Conservation (phyloP, 306 rosid species). For the Nissolia schottii region DNA sequence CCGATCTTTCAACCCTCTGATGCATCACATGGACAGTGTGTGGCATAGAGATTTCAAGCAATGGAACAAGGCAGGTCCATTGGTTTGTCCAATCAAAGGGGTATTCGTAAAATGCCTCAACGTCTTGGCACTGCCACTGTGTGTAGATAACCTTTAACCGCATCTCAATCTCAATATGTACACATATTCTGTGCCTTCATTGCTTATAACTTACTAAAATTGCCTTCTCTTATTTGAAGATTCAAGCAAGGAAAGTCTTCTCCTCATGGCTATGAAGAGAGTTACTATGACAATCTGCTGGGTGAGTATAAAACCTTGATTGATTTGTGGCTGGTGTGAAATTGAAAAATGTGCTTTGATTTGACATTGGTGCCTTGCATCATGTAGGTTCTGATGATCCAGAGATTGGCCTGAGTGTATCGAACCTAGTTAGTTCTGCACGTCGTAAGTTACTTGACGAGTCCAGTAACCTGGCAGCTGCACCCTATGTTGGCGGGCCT, state of each 20-base stretch:
- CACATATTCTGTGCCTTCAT: slow-evolving; percentile 5
- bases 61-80: slow-evolving; percentile 26
- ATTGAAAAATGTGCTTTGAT: slow-evolving; percentile 6
- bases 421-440: slow-evolving; percentile 30
- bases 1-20: slow-evolving; percentile 13
- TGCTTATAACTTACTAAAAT: slow-evolving; percentile 20
- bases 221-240: slow-evolving; percentile 42
- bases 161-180: slow-evolving; percentile 16
- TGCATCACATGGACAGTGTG: slow-evolving; percentile 39
- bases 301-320: slow-evolving; percentile 48
- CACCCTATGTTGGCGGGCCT: slow-evolving; percentile 39
- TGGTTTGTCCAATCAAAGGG: slow-evolving; percentile 32
- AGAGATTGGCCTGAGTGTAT: slow-evolving; percentile 15
- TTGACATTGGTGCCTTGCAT: slow-evolving; percentile 15
- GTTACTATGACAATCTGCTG: slow-evolving; percentile 24
- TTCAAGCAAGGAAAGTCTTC: slow-evolving; percentile 35
- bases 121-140: slow-evolving; percentile 43
- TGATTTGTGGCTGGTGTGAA: slow-evolving; percentile 19
- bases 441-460: slow-evolving; percentile 75
- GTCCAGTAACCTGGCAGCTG: slow-evolving; percentile 73
- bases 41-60: slow-evolving; percentile 40
- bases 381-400: slow-evolving; percentile 43
- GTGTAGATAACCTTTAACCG: slow-evolving; percentile 24
- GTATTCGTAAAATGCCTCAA: slow-evolving; percentile 38
- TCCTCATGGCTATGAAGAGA: slow-evolving; percentile 22